Conservation (phyloP, 1,284 basidiomycete species). For the Calocybe gambosa region DNA sequence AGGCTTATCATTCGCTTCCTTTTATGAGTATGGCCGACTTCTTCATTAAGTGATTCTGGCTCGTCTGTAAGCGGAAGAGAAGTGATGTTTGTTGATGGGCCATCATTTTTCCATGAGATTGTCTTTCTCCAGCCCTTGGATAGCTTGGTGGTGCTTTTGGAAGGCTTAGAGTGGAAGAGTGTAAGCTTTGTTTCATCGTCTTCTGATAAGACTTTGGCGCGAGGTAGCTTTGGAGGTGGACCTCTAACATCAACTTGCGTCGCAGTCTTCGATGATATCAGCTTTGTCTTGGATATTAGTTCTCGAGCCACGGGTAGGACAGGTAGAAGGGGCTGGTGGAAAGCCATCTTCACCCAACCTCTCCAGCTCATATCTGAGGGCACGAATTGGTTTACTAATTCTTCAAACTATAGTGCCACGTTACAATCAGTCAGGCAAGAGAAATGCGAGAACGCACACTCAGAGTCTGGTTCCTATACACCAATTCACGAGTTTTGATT, state of each 20-base stretch:
- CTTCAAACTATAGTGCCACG: conserved; percentile 55
- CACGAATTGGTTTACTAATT: conserved; percentile 76
- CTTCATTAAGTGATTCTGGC: conserved; percentile 25
- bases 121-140: conserved; percentile 19
- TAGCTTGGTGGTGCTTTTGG: conserved; percentile 15
- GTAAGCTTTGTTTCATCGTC: conserved; percentile 24
- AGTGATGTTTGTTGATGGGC: conserved; percentile 18
- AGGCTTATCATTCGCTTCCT: conserved; percentile 35
- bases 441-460: conserved; percentile 48
- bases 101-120: conserved; percentile 19
- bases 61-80: conserved; percentile 27
- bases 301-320: conserved; percentile 71
- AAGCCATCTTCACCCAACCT: conserved; percentile 78
- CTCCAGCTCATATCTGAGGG: conserved; percentile 71
- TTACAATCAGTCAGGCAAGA: not conserved
- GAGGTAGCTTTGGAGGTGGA: conserved; percentile 25
- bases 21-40: conserved; percentile 12
- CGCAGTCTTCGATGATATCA: conserved; percentile 45
- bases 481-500: conserved; percentile 67
- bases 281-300: conserved; percentile 69
- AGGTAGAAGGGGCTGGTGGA: conserved; percentile 68
- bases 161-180: conserved; percentile 16
- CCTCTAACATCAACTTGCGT: conserved; percentile 26
- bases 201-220: conserved; percentile 24
- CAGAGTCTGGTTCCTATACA: conserved; percentile 86